These are phyloP conservation scores for Echium plantagineum DNA, from an alignment of 257 asterid genomes.

Conservation along the genomic window DNA sequence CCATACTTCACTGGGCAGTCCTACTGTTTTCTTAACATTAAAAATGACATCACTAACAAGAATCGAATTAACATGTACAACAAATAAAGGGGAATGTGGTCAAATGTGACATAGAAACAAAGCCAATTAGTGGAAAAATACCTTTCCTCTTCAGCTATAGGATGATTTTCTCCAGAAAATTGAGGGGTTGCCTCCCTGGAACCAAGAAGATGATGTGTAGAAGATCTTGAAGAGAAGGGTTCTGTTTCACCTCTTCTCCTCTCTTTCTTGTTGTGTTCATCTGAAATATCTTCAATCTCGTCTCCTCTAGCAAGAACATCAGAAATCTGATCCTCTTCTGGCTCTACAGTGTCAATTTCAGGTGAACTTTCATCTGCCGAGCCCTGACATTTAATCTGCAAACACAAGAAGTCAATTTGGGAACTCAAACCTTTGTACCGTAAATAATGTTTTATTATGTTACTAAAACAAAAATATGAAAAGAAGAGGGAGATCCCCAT, in stretches of 20 bases:
- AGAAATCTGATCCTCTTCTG: slow-evolving; percentile 32
- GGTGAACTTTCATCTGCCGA: slow-evolving; percentile 34
- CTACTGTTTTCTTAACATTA: neutral
- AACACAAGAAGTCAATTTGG: slow-evolving; percentile 7
- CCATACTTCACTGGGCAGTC: neutral
- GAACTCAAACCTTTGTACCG: neutral
- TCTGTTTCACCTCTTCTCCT: slow-evolving; percentile 30
- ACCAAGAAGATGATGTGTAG: slow-evolving; percentile 22
- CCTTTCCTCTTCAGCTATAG: slow-evolving; percentile 48
- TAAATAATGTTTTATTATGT: slow-evolving; percentile 1
- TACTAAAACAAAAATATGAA: neutral
- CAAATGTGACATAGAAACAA: neutral
- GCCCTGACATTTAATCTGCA: slow-evolving; percentile 68
- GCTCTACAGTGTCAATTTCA: slow-evolving; percentile 31
- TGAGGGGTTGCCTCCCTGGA: slow-evolving; percentile 24
- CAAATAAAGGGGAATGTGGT: neutral
- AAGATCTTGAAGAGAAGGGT: slow-evolving; percentile 25
- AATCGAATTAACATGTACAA: neutral
- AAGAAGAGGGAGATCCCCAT: neutral
- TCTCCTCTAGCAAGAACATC: slow-evolving; percentile 31
- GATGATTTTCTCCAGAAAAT: slow-evolving; percentile 21
- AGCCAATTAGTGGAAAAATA: slow-evolving; percentile 13
- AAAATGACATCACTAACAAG: neutral
- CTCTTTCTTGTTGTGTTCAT: slow-evolving; percentile 30
- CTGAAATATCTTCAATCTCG: slow-evolving; percentile 41